Base-by-base conservation (phyloP, 2,329 filamentous ascomycete genomes). In the Talaromyces pinophilus region DNA sequence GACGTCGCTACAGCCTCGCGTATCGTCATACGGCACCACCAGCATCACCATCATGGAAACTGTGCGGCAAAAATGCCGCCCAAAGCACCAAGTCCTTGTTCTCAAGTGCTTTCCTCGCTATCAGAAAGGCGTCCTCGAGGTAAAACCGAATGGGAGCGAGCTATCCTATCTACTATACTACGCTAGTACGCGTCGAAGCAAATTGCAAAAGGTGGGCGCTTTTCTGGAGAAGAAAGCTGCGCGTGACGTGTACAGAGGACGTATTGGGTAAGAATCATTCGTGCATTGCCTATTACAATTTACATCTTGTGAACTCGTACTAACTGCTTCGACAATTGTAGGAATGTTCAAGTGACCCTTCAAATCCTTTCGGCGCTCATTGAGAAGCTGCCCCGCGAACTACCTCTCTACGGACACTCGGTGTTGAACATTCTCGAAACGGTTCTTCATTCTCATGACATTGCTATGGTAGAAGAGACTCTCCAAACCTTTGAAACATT, bases 111-210 rank as follows among this genome's bases (percentile, higher is more conserved):
- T 97, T 79, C 95, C 95, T 48, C 90, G 91, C 72, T 93, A 92
- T 70, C 92, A 92, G 70, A 98, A 97, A 82, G 92, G 92, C 62
- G 90, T 92, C 69, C 90, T 93, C 76, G 92, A 97, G 74, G 92
- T 97, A 75, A 96, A 94, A 81, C 93, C 95, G 54, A 98, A 98
- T 80, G 92, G 92, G 71, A 96, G 92, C 81, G 95, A 99, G 83
- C 87, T 99, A 69, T 96, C 92, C 80, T 98, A 98, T 78, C 87
- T 99, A 70, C 88, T 98, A 64, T 98, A 96, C 85, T 98, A 99
- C 83, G 93, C 92, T 68, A 96, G 92, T 76, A 97, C 93, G 72
- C 92, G 94, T 68, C 89, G 92, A 70, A 94, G 92, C 80, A 99
- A 98, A 85, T 88, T 98, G 72, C 92, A 95, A 75, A 99, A 99